Conservation (phyloP, 1,139 yeast species). For the Eremothecium gossypii region DNA sequence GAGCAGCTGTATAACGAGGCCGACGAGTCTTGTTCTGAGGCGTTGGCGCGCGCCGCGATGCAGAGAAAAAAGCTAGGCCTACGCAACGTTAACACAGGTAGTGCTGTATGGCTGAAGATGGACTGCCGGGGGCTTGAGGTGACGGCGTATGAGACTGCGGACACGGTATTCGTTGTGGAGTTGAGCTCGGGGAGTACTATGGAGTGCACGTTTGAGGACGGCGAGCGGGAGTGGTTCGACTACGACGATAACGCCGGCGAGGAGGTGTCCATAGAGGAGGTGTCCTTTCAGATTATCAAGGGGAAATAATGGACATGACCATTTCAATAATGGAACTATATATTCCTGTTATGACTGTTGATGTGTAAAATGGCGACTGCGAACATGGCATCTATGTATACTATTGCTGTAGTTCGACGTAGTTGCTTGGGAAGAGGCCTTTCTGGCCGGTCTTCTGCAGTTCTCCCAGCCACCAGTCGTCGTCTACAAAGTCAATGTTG, state of each 20-base stretch:
- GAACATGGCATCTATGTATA: not conserved
- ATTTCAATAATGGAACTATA: no score
- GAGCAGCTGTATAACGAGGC: conserved; percentile 32
- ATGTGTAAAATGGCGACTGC: not conserved
- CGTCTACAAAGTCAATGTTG: conserved; percentile 82
- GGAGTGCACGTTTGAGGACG: conserved; percentile 55
- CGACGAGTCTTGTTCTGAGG: conserved; percentile 12
- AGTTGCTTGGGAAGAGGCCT: conserved; percentile 91
- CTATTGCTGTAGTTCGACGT: conserved; percentile 43
- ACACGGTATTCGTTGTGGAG: conserved; percentile 18
- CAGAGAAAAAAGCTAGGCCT: conserved; percentile 24
- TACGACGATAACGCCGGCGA: conserved; percentile 77
- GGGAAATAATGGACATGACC: conserved; percentile 16
- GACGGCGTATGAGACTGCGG: conserved; percentile 51
- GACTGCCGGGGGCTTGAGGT: conserved; percentile 84
- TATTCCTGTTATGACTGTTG: not conserved
- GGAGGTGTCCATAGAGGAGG: conserved; percentile 75
- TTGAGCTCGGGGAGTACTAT: conserved; percentile 21
- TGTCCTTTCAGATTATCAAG: conserved; percentile 46
- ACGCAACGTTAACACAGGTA: conserved; percentile 29
- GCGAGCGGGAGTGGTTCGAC: conserved; percentile 88
- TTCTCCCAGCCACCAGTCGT: conserved; percentile 96
- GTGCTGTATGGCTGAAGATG: conserved; percentile 49
- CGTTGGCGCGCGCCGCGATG: conserved; percentile 15
- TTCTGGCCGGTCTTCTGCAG: conserved; percentile 51